Base-by-base conservation (phyloP, 352 stramenopile species). In the Phytophthora citrophthora region DNA sequence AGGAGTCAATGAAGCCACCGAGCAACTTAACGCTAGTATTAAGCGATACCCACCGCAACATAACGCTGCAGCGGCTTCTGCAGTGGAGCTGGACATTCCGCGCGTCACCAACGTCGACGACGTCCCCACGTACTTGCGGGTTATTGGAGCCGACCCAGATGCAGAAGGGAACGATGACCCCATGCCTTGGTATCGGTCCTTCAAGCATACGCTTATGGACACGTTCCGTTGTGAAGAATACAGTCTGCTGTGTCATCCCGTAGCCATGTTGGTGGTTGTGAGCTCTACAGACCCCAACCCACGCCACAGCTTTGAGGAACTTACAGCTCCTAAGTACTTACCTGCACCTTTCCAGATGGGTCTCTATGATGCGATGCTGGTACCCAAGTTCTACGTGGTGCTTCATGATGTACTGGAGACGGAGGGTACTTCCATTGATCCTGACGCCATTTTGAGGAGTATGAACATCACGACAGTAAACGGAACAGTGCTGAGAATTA, bases 381-480 rank as follows among this genome's bases (percentile, higher is more conserved):
- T 78, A 9, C 81, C 88, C 12, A 93, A 95, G 59, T 96, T 92
- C 54, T 97, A 93, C 61, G 61, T 97, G n/a, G 76, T 97, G 13
- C 38, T 97, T 23, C 91, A 97, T 52, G 91, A 97, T 64, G 63
- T 83, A 4, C 57, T 76, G 32, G 86, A 96, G 68, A 91, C 87
- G 1, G 72, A 89, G 10, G 81, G 83, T 27, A 95, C 87, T 29
- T 79, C 76, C 0, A 95, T 95, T 36, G 87, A 95, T 64, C 76
- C 85, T 8, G 83, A 92, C 11, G 71, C 78, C 6, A 94, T 95
- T 53, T 67, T 92, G n/a, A 70, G 66, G 23, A 90, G 86, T 53
- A 71, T 95, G 46, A 83, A 82, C 43, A 74, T 95, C 6, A 64
- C 80, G 0, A 51, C 73, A 5, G 56, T 57, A 2, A 79, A 82